A percentile compares a stretch with the other conserved stretches of the same genome.
Evolutionary conservation across 129 eudicot species (phyloP).

Genomic region (Ambrosia trifida): DNA sequence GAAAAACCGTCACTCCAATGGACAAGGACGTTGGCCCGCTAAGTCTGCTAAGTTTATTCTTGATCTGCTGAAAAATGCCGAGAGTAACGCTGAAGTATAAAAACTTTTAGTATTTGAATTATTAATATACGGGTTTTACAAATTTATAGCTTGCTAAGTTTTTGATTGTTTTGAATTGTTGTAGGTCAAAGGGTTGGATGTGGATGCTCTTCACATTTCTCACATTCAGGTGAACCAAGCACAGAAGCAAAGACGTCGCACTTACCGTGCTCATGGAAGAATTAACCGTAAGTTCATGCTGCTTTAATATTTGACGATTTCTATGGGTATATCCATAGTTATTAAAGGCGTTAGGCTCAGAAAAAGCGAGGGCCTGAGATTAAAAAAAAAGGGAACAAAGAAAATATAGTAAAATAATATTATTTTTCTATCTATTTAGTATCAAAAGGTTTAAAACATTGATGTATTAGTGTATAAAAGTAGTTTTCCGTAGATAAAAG

Average conservation of each 20-base stretch:
- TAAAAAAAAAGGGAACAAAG: too few relatives aligned
- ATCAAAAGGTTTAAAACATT: too few relatives aligned
- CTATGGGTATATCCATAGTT: background rate
- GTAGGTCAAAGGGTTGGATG: conserved; percentile 48
- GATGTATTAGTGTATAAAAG: too few relatives aligned
- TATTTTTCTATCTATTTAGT: too few relatives aligned
- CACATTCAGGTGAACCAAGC: conserved; percentile 54
- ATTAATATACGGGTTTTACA: background rate
- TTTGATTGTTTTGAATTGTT: background rate
- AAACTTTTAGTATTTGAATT: background rate
- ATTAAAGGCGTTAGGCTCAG: too few relatives aligned
- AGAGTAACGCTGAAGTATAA: conserved; percentile 60
- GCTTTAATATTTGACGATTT: background rate
- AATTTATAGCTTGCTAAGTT: background rate
- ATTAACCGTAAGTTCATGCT: conserved; percentile 31
- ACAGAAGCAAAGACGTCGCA: conserved; percentile 46
- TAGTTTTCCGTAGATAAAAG: too few relatives aligned
- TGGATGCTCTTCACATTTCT: conserved; percentile 46
- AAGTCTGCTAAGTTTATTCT: conserved; percentile 63
- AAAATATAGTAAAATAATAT: too few relatives aligned
- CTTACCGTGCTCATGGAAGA: conserved; percentile 53
- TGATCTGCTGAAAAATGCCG: conserved; percentile 59
- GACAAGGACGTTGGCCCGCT: conserved; percentile 75
- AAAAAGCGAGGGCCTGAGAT: too few relatives aligned
- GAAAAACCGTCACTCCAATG: conserved; percentile 62